Evolutionary conservation across 768 basidiomycete species (phyloP), one percentile per base, ranked within the genome.

Genomic region (Hygrophorus pudorinus): DNA sequence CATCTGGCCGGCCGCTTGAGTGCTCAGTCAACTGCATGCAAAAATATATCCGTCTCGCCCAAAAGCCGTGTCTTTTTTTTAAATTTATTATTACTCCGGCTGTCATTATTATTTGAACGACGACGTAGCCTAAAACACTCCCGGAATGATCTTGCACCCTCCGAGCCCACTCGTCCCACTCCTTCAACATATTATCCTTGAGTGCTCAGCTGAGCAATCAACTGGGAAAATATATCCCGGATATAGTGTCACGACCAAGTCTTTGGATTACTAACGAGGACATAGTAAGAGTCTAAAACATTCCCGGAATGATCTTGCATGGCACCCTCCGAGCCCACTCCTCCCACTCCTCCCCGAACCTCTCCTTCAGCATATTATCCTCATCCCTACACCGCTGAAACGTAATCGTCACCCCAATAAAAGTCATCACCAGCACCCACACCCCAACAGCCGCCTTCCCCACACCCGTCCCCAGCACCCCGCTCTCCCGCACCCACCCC

Each of bases 321-420:
- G 51, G 51, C 7, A 64, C 63, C n/a, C 28, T 38, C 5, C 29
- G 38, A 8, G 54, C 58, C 56, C 58, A 65, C 6, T 38, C 41
- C 9, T 56, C 54, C 64, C 65, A 66, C 20, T 59, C 61, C 18
- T 54, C 46, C 14, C 63, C 63, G 42, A 65, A 66, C 35, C 54
- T 42, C 8, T 43, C 36, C 24, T 46, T 48, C 44, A 65, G 24
- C 28, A 58, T 51, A 29, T 50, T 40, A 37, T 66, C 64, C 46
- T 66, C 65, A 38, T 53, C 53, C 24, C 36, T 27, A 37, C 57
- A 56, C 31, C 63, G 42, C 24, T 21, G 17, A 3, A 44, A 16
- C 13, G 48, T 46, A 14, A 29, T 18, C 16, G 28, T 14, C 17
- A 51, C 37, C 6, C 30, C 35, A 32, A 40, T 14, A 27, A 12